phyloP scores from a whole-genome alignment of 495 filamentous ascomycete genomes.

The Hypoxylon trugodes region DNA sequence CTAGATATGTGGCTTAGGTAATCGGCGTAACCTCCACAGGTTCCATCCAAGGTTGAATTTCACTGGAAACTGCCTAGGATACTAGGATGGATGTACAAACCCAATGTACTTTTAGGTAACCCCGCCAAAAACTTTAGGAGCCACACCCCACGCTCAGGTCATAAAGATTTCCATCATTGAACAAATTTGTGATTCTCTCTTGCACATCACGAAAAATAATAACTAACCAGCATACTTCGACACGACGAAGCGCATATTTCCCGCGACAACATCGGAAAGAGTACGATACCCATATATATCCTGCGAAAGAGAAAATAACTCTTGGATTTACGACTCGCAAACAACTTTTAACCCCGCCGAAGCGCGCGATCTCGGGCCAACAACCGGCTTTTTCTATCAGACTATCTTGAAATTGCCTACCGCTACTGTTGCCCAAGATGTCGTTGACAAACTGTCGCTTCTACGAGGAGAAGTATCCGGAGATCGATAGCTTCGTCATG shows the following conservation, averaged over 20 bases:
- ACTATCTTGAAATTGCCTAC: conserved; percentile 9
- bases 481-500: conserved; percentile 99
- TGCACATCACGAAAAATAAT: conserved; percentile 14
- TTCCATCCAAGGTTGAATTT: too few relatives aligned
- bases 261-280: neutral
- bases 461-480: conserved; percentile 98
- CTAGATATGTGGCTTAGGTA: too few relatives aligned
- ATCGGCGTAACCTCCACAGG: too few relatives aligned
- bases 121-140: conserved; percentile 36
- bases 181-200: conserved; percentile 37
- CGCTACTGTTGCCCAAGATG: conserved; percentile 64
- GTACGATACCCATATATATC: neutral
- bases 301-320: neutral
- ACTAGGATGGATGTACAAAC: neutral
- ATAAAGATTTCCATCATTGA: conserved; percentile 42
- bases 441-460: conserved; percentile 98
- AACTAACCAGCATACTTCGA: neutral
- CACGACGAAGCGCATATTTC: conserved; percentile 12
- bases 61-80: neutral
- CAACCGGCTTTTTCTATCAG: conserved; percentile 22
- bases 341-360: conserved; percentile 24
- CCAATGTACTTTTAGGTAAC: conserved; percentile 12
- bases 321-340: conserved; percentile 14
- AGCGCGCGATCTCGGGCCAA: conserved; percentile 37
- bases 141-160: conserved; percentile 43